Percentiles rank a stretch among this genome's conserved stretches.
These are phyloP conservation scores for Erodium trifolium DNA, from an alignment of 441 rosid genomes.

Conservation along the genomic window DNA sequence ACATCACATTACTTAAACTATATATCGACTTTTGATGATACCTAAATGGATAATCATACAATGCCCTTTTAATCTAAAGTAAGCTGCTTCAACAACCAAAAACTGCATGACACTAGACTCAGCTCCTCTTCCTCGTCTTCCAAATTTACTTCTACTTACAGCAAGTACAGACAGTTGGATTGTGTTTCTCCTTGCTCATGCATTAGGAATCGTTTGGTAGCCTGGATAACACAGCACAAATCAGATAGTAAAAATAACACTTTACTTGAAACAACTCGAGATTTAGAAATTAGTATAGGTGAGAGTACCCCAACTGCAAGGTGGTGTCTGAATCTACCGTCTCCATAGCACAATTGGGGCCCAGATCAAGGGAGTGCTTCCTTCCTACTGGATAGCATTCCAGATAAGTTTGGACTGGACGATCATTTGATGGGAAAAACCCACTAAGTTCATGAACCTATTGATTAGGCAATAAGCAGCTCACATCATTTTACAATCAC, in stretches of 20 bases:
- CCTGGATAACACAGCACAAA: slow-evolving; percentile 30
- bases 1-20: slow-evolving; percentile 12
- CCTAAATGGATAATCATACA: slow-evolving; percentile 9
- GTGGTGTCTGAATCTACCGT: slow-evolving; percentile 74
- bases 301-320: slow-evolving; percentile 64
- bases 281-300: too few relatives aligned
- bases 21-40: slow-evolving; percentile 7
- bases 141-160: slow-evolving; percentile 20
- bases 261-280: too few relatives aligned
- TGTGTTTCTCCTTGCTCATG: slow-evolving; percentile 23
- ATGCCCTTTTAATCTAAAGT: not conserved
- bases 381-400: slow-evolving; percentile 45
- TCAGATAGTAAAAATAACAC: not conserved
- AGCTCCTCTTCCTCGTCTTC: slow-evolving; percentile 14
- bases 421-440: slow-evolving; percentile 43
- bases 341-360: slow-evolving; percentile 31
- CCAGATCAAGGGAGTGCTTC: slow-evolving; percentile 34
- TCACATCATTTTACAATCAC: not conserved
- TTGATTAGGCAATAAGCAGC: slow-evolving; percentile 1
- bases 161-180: slow-evolving; percentile 15
- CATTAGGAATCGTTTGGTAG: slow-evolving; percentile 44
- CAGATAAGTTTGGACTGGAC: slow-evolving; percentile 35
- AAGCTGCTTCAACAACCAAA: slow-evolving; percentile 6
- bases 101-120: slow-evolving; percentile 12
- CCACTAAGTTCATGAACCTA: slow-evolving; percentile 80